Evolutionary conservation across 2,329 filamentous ascomycete genomes (phyloP), one percentile per base, ranked within the genome.

Genomic region (Ascochyta clinopodiicola): DNA sequence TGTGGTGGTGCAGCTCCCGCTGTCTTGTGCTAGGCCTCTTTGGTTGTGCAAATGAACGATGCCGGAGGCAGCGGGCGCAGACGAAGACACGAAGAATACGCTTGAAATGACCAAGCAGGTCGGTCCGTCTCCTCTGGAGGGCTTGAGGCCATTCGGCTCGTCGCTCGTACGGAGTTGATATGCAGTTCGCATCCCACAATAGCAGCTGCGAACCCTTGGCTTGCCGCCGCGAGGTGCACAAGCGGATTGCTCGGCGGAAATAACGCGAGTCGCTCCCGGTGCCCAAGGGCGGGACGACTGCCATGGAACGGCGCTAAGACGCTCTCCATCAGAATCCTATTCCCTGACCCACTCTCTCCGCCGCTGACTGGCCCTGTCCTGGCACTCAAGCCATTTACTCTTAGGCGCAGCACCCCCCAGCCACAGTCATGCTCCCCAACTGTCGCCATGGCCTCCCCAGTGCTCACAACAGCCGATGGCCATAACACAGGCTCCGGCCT

Each of bases 391-490:
- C 64, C 57, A 62, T 66, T 69, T 67, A 62, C 63, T 67, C 66
- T 69, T 69, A 69, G 66, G 63, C 63, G 65, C 66, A 65, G 64
- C 66, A 62, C 55, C 66, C 64, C 64, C 66, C 63, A 68, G 64
- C 64, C 66, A 68, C 66, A 69, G 62, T 45, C 56, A 69, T 66
- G 65, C 56, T 63, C 63, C 60, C 65, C 61, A 66, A 60, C 65
- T 63, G 63, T 60, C 61, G 67, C 64, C 64, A 76, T 76, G 74
- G 70, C 71, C 62, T 71, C 70, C 60, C 64, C 73, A 57, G 59
- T 66, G 57, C 66, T 67, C 52, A 69, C 71, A 46, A 67, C 59
- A 54, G 57, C 69, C 56, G 72, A 76, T 51, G 62, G 61, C 57
- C 66, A 68, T 44, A 61, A 62, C 59, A 60, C 66, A 67, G 68